phyloP scores from a whole-genome alignment of 2,329 filamentous ascomycete species.

The Waltergamsia citrina region DNA sequence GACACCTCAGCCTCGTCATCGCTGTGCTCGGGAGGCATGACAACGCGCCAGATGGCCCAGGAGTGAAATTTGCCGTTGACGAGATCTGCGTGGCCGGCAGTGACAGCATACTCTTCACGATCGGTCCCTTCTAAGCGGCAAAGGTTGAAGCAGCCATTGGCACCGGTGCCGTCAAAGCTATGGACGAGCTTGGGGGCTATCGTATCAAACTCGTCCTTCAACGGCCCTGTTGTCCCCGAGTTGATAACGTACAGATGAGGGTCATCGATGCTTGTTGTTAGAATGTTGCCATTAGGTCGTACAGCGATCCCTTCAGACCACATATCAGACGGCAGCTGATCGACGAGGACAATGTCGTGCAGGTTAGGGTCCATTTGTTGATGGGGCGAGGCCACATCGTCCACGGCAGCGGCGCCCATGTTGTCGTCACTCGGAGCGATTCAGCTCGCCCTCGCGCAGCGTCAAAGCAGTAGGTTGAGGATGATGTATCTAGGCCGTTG shows the following conservation, averaged over 20 bases:
- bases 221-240: background rate
- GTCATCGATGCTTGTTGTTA: conserved; percentile 3
- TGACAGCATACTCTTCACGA: conserved; percentile 6
- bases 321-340: conserved; percentile 4
- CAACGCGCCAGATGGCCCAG: conserved; percentile 4
- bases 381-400: no score
- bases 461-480: no score
- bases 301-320: conserved; percentile 5
- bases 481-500: no score
- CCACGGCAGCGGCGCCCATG: no score
- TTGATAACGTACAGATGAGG: conserved; percentile 5
- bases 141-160: conserved; percentile 5
- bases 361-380: conserved; percentile 3
- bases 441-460: no score
- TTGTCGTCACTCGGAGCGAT: no score
- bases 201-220: background rate
- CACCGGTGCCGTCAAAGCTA: conserved; percentile 5
- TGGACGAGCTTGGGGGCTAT: conserved; percentile 3
- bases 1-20: background rate
- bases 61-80: conserved; percentile 3
- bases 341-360: conserved; percentile 3
- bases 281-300: conserved; percentile 3
- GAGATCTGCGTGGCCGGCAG: conserved; percentile 5
- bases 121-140: conserved; percentile 3
- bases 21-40: conserved; percentile 2